Conservation (phyloP, 1,284 basidiomycete genomes). For the Marasmius fiardii region DNA sequence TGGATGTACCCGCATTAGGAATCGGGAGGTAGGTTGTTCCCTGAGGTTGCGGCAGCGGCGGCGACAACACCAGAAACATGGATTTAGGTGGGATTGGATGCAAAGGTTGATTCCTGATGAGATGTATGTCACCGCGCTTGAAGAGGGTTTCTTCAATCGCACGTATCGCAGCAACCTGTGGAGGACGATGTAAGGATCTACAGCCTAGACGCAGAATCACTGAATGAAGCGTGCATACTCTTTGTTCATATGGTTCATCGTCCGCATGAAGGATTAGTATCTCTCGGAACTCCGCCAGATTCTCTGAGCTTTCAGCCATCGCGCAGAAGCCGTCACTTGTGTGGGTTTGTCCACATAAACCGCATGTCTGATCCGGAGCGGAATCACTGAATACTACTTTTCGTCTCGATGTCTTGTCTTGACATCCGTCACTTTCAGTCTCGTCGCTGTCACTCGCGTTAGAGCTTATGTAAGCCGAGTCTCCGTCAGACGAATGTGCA, state of each 20-base stretch:
- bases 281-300: conserved; percentile 64
- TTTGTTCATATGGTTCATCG: conserved; percentile 60
- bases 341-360: conserved; percentile 61
- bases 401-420: background rate
- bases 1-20: background rate
- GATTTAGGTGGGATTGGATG: background rate
- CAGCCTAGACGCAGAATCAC: background rate
- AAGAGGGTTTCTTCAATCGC: conserved; percentile 9
- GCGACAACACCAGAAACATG: background rate
- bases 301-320: conserved; percentile 63
- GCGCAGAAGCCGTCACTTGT: conserved; percentile 43
- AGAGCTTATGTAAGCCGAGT: conserved; percentile 30
- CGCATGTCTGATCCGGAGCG: conserved; percentile 36
- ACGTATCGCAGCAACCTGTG: conserved; percentile 5
- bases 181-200: background rate
- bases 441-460: conserved; percentile 24
- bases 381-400: background rate
- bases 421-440: conserved; percentile 15
- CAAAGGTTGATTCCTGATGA: conserved; percentile 6
- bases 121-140: conserved; percentile 3
- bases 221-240: conserved; percentile 38
- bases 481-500: conserved; percentile 30
- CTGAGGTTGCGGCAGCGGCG: background rate
- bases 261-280: conserved; percentile 58
- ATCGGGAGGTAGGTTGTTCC: background rate